A percentile compares a stretch with the other conserved stretches of the same genome.
Conservation (phyloP, 2,329 filamentous ascomycete genomes). For the Dactylonectria estremocensis region DNA sequence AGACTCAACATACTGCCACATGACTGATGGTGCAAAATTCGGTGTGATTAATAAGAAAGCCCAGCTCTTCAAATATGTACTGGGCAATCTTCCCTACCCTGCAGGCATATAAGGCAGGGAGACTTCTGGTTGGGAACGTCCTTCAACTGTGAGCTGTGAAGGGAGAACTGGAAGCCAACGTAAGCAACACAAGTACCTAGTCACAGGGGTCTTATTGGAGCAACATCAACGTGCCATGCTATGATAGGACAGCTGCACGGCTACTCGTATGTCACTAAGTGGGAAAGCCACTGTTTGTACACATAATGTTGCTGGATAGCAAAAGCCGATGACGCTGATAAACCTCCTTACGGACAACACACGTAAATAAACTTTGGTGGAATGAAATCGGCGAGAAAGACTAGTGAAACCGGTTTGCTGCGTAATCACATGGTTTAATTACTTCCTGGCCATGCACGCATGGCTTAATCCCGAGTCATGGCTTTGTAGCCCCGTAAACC, state of each 20-base stretch:
- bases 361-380: neutral
- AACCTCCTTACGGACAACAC: neutral
- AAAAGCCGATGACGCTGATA: neutral
- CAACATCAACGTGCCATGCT: neutral
- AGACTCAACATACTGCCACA: neutral
- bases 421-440: neutral
- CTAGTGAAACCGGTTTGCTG: neutral
- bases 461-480: constrained; percentile 1
- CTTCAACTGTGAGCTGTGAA: neutral
- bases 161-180: neutral
- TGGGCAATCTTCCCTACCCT: no score
- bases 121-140: neutral
- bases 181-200: neutral
- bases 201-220: neutral
- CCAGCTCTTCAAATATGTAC: neutral
- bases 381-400: neutral
- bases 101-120: neutral
- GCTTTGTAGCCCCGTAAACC: neutral
- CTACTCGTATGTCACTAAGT: neutral
- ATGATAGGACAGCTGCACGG: neutral
- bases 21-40: neutral
- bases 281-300: neutral
- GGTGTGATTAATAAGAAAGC: neutral
- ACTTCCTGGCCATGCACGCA: neutral
- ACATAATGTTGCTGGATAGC: neutral